These are phyloP conservation scores for Sporothrix luriei DNA, from an alignment of 2,329 filamentous ascomycete genomes.

Conservation along the genomic window DNA sequence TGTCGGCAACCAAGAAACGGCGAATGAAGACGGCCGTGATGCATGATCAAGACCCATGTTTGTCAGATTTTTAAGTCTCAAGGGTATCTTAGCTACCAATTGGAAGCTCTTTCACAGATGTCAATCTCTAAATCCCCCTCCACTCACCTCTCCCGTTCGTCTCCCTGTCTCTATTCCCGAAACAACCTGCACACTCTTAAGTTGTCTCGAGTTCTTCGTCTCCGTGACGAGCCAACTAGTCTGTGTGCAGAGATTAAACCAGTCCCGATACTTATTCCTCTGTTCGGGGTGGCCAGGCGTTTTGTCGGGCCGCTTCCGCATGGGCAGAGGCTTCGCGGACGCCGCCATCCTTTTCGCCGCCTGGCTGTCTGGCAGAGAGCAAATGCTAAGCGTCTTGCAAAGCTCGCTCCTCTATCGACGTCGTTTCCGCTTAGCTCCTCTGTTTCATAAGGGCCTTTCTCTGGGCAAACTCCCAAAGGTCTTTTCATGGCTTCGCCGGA, in stretches of 20 bases:
- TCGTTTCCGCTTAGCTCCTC: slow-evolving; percentile 13
- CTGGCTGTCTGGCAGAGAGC: slow-evolving; percentile 1
- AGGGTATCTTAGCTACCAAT: background rate
- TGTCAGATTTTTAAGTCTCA: background rate
- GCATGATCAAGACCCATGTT: background rate
- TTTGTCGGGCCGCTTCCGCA: slow-evolving; percentile 49
- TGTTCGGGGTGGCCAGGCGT: slow-evolving; percentile 52
- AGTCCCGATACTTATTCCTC: slow-evolving; percentile 36
- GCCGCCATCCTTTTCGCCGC: slow-evolving; percentile 39
- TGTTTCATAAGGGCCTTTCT: slow-evolving; percentile 9
- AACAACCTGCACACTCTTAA: slow-evolving; percentile 82
- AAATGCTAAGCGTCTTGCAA: slow-evolving; percentile 30
- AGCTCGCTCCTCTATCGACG: slow-evolving; percentile 17
- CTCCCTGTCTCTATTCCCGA: background rate
- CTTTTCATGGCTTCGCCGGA: slow-evolving; percentile 15
- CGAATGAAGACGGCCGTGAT: background rate
- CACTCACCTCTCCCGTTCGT: background rate
- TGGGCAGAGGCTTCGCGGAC: slow-evolving; percentile 40
- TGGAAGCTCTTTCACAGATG: background rate
- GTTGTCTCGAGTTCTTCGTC: slow-evolving; percentile 79
- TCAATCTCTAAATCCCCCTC: background rate
- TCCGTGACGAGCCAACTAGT: slow-evolving; percentile 93
- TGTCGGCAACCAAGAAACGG: background rate
- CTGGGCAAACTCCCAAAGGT: slow-evolving; percentile 7
- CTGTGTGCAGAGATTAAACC: slow-evolving; percentile 83